These are phyloP conservation scores for Pythium grandisporangium DNA, from an alignment of 352 stramenopile genomes.

Conservation along the genomic window DNA sequence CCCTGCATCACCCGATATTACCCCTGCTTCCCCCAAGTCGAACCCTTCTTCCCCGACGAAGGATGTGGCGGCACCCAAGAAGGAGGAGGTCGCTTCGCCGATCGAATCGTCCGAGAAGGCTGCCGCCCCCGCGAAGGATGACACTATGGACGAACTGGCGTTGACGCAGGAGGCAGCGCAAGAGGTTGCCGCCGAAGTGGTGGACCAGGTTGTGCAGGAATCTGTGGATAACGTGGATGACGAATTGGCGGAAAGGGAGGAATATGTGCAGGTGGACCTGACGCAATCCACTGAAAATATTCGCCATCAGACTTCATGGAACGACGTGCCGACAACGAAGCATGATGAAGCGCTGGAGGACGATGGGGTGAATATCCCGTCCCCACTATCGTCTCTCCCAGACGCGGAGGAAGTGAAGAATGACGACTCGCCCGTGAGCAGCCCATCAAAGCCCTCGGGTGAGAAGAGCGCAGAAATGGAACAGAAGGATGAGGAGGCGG, in stretches of 20 bases:
- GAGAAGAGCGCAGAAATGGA: conserved; percentile 12
- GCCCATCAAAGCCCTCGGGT: conserved; percentile 13
- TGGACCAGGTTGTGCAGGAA: conserved; percentile 30
- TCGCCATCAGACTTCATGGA: conserved; percentile 15
- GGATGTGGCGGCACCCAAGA: conserved; percentile 13
- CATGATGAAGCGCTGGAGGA: too few relatives aligned
- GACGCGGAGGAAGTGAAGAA: conserved; percentile 2
- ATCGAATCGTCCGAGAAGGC: conserved; percentile 9
- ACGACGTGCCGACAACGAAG: conserved; percentile 1
- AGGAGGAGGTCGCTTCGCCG: conserved; percentile 7
- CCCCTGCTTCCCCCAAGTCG: background rate
- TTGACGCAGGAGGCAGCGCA: conserved; percentile 9
- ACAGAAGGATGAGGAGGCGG: background rate
- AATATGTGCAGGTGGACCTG: conserved; percentile 63
- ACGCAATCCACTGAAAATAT: conserved; percentile 33
- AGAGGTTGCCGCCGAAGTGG: conserved; percentile 29
- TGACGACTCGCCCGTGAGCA: conserved; percentile 3
- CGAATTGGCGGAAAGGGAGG: conserved; percentile 30
- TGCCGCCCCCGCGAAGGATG: conserved; percentile 1
- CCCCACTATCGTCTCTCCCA: background rate
- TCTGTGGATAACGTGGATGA: conserved; percentile 30
- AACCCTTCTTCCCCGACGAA: conserved; percentile 9
- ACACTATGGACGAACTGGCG: too few relatives aligned
- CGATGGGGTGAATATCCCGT: conserved; percentile 4
- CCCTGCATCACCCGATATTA: too few relatives aligned